These are phyloP conservation scores for Phialophora verrucosa DNA, from an alignment of 2,329 filamentous ascomycete genomes.

Conservation along the genomic window DNA sequence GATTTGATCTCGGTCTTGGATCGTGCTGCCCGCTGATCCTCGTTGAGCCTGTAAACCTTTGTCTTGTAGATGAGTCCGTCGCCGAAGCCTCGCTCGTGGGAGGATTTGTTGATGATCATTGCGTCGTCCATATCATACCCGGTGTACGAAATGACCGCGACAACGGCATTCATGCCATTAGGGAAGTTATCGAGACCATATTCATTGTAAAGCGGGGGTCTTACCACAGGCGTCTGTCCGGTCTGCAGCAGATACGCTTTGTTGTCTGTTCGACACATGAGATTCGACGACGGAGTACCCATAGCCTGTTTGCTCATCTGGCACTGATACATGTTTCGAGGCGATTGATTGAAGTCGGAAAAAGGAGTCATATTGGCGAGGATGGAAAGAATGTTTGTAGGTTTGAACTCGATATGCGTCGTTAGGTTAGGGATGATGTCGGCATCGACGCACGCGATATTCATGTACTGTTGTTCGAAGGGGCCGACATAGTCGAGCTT, in stretches of 20 bases:
- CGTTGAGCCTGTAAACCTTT: conserved; percentile 86
- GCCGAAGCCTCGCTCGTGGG: conserved; percentile 93
- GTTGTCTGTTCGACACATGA: conserved; percentile 91
- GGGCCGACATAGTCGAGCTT: conserved; percentile 88
- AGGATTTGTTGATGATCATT: conserved; percentile 98
- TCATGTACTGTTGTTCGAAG: conserved; percentile 98
- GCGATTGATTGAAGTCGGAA: conserved; percentile 98
- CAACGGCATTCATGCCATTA: conserved; percentile 92
- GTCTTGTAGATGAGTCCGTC: conserved; percentile 98
- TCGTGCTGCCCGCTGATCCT: conserved; percentile 68
- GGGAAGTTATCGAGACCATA: conserved; percentile 99
- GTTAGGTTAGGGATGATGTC: conserved; percentile 88
- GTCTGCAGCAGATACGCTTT: conserved; percentile 95
- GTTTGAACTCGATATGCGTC: conserved; percentile 91
- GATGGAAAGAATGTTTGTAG: conserved; percentile 96
- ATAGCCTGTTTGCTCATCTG: conserved; percentile 99
- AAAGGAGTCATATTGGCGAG: conserved; percentile 99
- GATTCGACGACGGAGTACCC: conserved; percentile 88
- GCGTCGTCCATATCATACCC: conserved; percentile 99
- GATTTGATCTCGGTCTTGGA: conserved; percentile 74
- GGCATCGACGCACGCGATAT: conserved; percentile 86
- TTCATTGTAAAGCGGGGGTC: conserved; percentile 89
- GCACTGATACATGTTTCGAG: conserved; percentile 98
- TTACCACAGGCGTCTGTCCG: conserved; percentile 91
- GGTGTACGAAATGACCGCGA: conserved; percentile 97